Base-by-base conservation (phyloP, 208 protist genomes). In the Trypanosoma rangeli region DNA sequence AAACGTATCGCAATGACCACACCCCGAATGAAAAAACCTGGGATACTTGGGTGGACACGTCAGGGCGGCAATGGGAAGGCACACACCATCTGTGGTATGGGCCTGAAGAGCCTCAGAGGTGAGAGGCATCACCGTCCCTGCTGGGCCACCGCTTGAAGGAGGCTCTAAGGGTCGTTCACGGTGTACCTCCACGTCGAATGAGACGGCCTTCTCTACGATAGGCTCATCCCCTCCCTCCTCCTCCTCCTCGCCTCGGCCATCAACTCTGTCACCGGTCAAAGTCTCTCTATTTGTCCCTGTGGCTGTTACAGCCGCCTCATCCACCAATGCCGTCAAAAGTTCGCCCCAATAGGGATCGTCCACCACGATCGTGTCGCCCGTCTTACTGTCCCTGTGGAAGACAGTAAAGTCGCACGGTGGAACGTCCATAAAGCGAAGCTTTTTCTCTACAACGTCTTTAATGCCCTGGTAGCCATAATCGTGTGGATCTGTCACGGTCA, bases 351-450 rank as follows among this genome's bases (percentile, higher is more conserved):
- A 88, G n/a, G 83, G 78, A 60, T 84, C 83, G 62, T 95, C 89
- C 0, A 95, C 87, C 0, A 95, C 89, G 18, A 95, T 54, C n/a
- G 85, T 82, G 64, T 95, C 86, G 0, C 79, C 75, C 22, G 66
- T 68, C 55, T 62, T 74, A 7, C 7, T 22, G 71, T 93, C 83
- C 13, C 61, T 61, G 76, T 85, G 80, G 54, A 95, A 88, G 35
- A 90, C 74, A 16, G 82, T 89, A 54, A 91, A 86, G 20, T 87
- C 79, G 18, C 58, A 72, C 24, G 18, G 69, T 1, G 73, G 61
- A 20, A 88, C 65, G 48, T 91, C 84, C 85, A 95, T 95, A 64
- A 95, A 95, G 13, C 53, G 68, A 5, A 95, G 74, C 62, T 94
- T 94, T 15, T 71, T 74, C 57, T 93, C 83, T 15, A 94, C 77